A percentile compares a stretch with the other conserved stretches of the same genome.
Conservation (phyloP, 2,329 filamentous ascomycete species). For the Daldinia sp. region DNA sequence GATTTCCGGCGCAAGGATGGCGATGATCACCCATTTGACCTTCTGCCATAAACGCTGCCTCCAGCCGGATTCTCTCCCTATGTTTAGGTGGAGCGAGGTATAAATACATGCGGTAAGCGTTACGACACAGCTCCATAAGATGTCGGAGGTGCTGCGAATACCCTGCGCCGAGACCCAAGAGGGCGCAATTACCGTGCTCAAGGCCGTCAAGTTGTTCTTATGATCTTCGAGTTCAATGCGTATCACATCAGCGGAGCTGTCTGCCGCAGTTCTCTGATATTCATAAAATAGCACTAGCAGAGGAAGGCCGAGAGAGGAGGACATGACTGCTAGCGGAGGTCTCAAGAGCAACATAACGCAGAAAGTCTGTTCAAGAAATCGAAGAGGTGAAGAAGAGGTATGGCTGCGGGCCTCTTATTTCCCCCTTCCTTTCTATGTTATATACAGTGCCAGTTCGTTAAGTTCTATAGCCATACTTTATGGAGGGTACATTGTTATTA, state of each 20-base stretch:
- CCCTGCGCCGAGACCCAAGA: slow-evolving; percentile 8
- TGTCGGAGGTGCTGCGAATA: slow-evolving; percentile 4
- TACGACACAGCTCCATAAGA: slow-evolving; percentile 2
- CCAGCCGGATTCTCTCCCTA: background rate
- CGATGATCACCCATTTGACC: background rate
- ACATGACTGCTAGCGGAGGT: background rate
- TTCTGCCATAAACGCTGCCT: background rate
- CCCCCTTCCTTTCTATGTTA: background rate
- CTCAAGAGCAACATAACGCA: background rate
- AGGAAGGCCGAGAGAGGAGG: background rate
- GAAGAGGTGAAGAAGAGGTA: background rate
- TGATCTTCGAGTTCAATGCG: slow-evolving; percentile 4
- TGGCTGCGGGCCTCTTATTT: background rate
- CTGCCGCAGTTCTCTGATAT: background rate
- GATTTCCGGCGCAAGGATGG: background rate
- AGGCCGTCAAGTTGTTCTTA: background rate
- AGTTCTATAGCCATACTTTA: background rate
- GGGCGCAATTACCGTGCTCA: background rate
- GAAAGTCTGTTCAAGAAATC: background rate
- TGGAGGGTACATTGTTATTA: background rate
- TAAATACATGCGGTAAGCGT: slow-evolving; percentile 14
- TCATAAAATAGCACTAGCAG: background rate
- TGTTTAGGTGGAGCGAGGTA: background rate
- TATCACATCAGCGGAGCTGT: slow-evolving; percentile 5
- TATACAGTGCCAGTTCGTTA: background rate